A percentile compares a stretch with the other conserved stretches of the same genome.
These are phyloP conservation scores for Cutaneotrichosporon spelunceum DNA, from an alignment of 1,284 basidiomycete genomes.

Conservation along the genomic window DNA sequence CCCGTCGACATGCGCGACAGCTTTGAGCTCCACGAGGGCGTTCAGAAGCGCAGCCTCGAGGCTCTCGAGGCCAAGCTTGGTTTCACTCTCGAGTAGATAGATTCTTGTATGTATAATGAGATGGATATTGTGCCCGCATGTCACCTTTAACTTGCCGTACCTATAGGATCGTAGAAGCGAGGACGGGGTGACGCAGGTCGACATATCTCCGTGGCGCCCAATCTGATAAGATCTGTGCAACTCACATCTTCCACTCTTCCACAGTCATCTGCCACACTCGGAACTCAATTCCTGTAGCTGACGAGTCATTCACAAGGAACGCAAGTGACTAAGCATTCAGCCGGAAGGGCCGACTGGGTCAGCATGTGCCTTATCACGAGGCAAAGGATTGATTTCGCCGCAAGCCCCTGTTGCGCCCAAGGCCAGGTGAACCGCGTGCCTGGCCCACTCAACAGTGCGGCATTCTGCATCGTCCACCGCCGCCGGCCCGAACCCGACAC, in stretches of 20 bases:
- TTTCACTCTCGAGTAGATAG: conserved; percentile 8
- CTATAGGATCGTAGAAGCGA: not conserved
- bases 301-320: not conserved
- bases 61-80: conserved; percentile 16
- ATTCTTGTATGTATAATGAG: conserved; percentile 4
- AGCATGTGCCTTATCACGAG: not conserved
- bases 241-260: not conserved
- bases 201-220: not conserved
- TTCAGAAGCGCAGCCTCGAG: conserved; percentile 20
- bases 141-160: no score
- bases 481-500: not conserved
- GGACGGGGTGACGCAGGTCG: not conserved
- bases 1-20: conserved; percentile 28
- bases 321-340: not conserved
- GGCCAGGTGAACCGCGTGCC: not conserved
- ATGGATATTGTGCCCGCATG: conserved; percentile 10
- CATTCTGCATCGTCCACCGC: not conserved
- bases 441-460: conserved; percentile 2
- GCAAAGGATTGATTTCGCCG: not conserved
- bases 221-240: not conserved
- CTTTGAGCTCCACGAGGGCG: conserved; percentile 32
- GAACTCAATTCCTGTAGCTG: not conserved
- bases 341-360: not conserved
- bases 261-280: not conserved
- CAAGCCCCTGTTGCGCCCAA: not conserved